Percentiles rank a stretch among this genome's conserved stretches.
Conservation (phyloP, 305 asterid genomes). For the Fraxinus sp. region DNA sequence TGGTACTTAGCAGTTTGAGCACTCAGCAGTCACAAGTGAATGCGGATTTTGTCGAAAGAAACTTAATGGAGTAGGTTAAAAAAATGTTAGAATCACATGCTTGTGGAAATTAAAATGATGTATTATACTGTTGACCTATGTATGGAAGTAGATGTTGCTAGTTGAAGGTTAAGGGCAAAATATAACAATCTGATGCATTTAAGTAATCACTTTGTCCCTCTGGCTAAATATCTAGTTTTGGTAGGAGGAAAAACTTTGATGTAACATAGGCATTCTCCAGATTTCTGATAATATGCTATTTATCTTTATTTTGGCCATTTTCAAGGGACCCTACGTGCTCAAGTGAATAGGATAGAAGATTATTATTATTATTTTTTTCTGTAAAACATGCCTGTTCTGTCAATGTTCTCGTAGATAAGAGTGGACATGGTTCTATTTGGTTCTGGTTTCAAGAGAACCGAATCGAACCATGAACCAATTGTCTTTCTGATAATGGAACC, state of each 20-base stretch:
- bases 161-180: background rate
- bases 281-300: background rate
- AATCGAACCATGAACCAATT: too few relatives aligned
- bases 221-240: background rate
- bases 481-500: too few relatives aligned
- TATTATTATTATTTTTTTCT: too few relatives aligned
- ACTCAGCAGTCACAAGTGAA: background rate
- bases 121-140: background rate
- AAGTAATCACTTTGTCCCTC: background rate
- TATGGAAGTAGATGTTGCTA: background rate
- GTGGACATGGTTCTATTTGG: too few relatives aligned
- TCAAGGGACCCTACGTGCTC: background rate
- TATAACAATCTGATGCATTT: background rate
- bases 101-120: background rate
- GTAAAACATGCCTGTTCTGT: background rate
- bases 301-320: background rate
- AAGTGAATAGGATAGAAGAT: background rate
- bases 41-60: background rate
- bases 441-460: too few relatives aligned
- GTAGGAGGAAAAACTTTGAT: background rate
- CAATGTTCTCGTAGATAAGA: background rate
- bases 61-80: background rate
- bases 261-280: background rate
- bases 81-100: background rate
- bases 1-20: background rate